These are phyloP conservation scores for Microbotryomycetes sp. DNA, from an alignment of 1,284 basidiomycete species.

Conservation along the genomic window DNA sequence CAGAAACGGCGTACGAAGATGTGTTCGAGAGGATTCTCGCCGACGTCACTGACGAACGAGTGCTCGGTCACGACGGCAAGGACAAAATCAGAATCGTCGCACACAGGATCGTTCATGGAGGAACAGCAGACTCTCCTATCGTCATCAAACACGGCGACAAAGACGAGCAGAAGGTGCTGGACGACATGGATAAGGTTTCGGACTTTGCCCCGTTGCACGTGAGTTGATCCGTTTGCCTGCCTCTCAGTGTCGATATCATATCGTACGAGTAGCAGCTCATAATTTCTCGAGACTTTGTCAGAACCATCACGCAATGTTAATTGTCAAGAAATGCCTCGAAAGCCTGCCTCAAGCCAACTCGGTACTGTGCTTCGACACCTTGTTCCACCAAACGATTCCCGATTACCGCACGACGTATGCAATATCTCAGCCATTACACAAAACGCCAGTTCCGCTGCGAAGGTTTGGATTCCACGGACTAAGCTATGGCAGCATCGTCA, in stretches of 20 bases:
- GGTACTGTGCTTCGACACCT: slow-evolving; percentile 63
- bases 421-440: slow-evolving; percentile 58
- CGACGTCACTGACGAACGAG: slow-evolving; percentile 26
- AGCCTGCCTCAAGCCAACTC: slow-evolving; percentile 53
- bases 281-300: background rate
- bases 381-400: slow-evolving; percentile 73
- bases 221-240: slow-evolving; percentile 10
- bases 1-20: slow-evolving; percentile 41
- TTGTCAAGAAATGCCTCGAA: slow-evolving; percentile 57
- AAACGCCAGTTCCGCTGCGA: slow-evolving; percentile 57
- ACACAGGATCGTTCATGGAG: slow-evolving; percentile 76
- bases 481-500: slow-evolving; percentile 47
- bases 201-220: slow-evolving; percentile 67
- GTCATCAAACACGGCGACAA: slow-evolving; percentile 49
- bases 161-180: slow-evolving; percentile 50
- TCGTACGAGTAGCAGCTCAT: slow-evolving; percentile 41
- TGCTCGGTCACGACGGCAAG: slow-evolving; percentile 12
- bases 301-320: slow-evolving; percentile 48
- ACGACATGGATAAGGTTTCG: slow-evolving; percentile 63
- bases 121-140: slow-evolving; percentile 62
- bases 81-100: slow-evolving; percentile 28
- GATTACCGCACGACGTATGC: slow-evolving; percentile 67
- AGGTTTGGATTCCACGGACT: slow-evolving; percentile 77
- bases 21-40: slow-evolving; percentile 60
- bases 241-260: background rate